phyloP scores from a whole-genome alignment of 2,329 filamentous ascomycete species.

The Clarireedia monteithiana region DNA sequence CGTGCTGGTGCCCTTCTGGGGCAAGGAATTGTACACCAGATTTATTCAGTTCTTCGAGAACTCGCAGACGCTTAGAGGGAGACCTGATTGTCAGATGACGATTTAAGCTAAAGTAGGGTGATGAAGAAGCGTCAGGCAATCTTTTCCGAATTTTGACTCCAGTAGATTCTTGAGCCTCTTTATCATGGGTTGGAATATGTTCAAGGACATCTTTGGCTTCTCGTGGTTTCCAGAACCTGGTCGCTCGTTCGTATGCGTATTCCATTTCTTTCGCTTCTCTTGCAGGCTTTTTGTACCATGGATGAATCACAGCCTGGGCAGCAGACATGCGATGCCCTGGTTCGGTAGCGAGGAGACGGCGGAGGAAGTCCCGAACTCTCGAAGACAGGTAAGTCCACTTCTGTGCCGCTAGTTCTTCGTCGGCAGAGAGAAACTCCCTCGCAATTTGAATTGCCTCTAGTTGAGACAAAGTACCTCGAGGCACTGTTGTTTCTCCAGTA shows the following conservation, averaged over 20 bases:
- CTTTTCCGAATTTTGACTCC: slow-evolving; percentile 12
- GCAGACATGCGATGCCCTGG: slow-evolving; percentile 30
- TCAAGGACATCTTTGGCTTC: slow-evolving; percentile 18
- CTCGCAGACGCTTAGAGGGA: slow-evolving; percentile 15
- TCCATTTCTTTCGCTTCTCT: slow-evolving; percentile 20
- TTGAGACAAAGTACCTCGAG: slow-evolving; percentile 14
- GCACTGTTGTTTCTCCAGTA: slow-evolving; percentile 18
- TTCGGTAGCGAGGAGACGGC: slow-evolving; percentile 29
- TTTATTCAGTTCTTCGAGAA: slow-evolving; percentile 19
- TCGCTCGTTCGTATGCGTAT: slow-evolving; percentile 19
- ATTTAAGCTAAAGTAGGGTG: slow-evolving; percentile 26
- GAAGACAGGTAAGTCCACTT: slow-evolving; percentile 13
- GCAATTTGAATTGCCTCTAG: slow-evolving; percentile 17
- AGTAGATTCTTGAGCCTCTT: not conserved
- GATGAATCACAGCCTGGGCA: slow-evolving; percentile 28
- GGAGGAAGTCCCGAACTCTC: slow-evolving; percentile 27
- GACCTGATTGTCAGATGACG: slow-evolving; percentile 15
- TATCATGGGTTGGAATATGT: slow-evolving; percentile 12
- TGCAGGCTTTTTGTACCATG: slow-evolving; percentile 30
- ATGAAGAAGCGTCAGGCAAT: slow-evolving; percentile 21
- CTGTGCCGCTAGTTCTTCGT: slow-evolving; percentile 5
- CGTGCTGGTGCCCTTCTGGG: not conserved
- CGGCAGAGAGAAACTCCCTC: slow-evolving; percentile 12
- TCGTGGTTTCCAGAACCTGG: slow-evolving; percentile 23
- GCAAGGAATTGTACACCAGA: slow-evolving; percentile 8